A percentile compares a stretch with the other conserved stretches of the same genome.
These are phyloP conservation scores for Eimeria sp. DNA, from an alignment of 169 alveolate genomes.

Conservation along the genomic window DNA sequence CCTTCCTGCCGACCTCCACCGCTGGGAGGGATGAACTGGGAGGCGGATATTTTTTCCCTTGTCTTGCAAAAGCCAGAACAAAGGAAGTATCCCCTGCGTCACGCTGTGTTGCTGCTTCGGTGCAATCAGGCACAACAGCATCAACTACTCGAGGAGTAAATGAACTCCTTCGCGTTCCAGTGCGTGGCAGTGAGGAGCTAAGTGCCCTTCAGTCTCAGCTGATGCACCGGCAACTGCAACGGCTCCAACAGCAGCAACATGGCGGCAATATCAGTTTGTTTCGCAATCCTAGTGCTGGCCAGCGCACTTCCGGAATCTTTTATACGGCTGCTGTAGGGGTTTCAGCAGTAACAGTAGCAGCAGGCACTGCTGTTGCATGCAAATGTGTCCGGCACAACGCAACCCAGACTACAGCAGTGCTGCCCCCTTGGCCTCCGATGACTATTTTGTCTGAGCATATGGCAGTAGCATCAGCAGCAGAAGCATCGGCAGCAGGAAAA, in stretches of 20 bases:
- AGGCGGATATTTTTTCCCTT: neutral
- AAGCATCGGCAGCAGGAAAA: neutral
- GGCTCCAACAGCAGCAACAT: slow-evolving; percentile 1
- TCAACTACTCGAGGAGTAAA: neutral
- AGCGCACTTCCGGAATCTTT: neutral
- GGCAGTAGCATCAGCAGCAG: neutral
- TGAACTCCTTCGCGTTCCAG: neutral
- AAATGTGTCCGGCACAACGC: slow-evolving; percentile 20
- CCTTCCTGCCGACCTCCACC: slow-evolving; percentile 40
- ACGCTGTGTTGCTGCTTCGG: neutral
- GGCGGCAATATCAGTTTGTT: neutral
- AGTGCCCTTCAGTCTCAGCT: slow-evolving; percentile 14
- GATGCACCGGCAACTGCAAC: slow-evolving; percentile 9
- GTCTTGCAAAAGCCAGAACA: neutral
- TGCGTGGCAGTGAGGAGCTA: slow-evolving; percentile 13
- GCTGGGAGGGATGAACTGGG: slow-evolving; percentile 13
- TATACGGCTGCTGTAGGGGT: neutral
- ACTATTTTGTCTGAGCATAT: slow-evolving; percentile 5
- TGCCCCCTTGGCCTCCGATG: neutral
- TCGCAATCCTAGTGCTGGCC: slow-evolving; percentile 15
- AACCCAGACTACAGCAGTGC: slow-evolving; percentile 32
- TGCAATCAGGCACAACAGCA: neutral
- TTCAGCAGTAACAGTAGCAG: slow-evolving; percentile 29
- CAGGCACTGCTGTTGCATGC: slow-evolving; percentile 46
- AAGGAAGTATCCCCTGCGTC: neutral